Percentiles rank a stretch among this genome's conserved stretches.
Conservation (phyloP, 345 rosid species). For the Brassica nigra region DNA sequence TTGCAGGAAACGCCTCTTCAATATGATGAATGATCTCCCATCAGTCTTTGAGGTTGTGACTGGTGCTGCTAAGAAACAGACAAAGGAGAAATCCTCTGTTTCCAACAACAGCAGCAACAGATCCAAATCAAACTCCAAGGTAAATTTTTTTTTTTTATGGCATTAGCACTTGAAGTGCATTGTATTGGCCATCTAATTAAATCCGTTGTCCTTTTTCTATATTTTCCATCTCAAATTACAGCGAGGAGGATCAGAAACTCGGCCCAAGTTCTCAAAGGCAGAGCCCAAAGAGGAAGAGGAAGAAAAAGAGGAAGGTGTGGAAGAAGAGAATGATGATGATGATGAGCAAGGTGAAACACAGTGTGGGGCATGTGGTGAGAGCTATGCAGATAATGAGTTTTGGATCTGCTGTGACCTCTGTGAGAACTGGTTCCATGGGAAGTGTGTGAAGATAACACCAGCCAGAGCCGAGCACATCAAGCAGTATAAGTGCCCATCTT, state of each 20-base stretch:
- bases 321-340: constrained; percentile 59
- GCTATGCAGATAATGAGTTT: constrained; percentile 67
- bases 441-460: constrained; percentile 88
- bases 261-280: constrained; percentile 46
- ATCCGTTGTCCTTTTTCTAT: neutral
- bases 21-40: neutral
- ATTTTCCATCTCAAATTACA: constrained; percentile 25
- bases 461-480: constrained; percentile 89
- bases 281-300: constrained; percentile 56
- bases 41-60: neutral
- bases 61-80: neutral
- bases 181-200: constrained; percentile 1
- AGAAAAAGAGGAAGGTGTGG: constrained; percentile 32
- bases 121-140: constrained; percentile 2
- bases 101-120: neutral
- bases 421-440: constrained; percentile 62
- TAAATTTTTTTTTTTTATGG: neutral
- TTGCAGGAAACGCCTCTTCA: neutral
- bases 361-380: constrained; percentile 62
- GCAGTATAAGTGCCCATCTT: constrained; percentile 90
- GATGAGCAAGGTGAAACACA: constrained; percentile 44
- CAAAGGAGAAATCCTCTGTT: neutral
- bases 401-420: constrained; percentile 86
- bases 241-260: constrained; percentile 58
- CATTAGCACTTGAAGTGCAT: neutral